Base-by-base conservation (phyloP, 352 stramenopile genomes). In the Elongisporangium prolatum region DNA sequence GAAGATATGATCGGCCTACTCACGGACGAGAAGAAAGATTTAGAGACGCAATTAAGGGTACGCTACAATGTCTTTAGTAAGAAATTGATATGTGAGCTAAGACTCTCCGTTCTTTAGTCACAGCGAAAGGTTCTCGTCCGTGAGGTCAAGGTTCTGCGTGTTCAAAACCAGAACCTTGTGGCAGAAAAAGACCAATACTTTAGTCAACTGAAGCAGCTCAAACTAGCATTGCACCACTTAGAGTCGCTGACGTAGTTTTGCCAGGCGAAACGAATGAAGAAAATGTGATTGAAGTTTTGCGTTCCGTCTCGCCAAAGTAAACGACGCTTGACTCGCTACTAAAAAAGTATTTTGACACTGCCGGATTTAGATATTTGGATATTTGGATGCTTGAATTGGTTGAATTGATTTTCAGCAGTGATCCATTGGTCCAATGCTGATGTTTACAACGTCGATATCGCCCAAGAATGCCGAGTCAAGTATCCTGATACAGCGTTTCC, bases 71-170 rank as follows among this genome's bases (percentile, higher is more conserved):
- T 4, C 24, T 56, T 55, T 37, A 48, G 16, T 56, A 24, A 61
- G 21, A 16, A 8, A 40, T 34, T 21, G 18, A 48, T 58, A n/a
- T 7, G 17, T 54, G 11, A 14, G 48, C 17, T 54, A 11, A 24
- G 50, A 11, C 8, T 67, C 34, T 21, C 53, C 1, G 18, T 49
- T 48, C 1, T 17, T 8, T 60, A 86, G 62, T 78, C 80, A 0
- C 84, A 94, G 52, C 79, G 83, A 49, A 94, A 94, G 40, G 77
- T 94, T 22, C 69, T 94, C 0, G 84, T 94, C 24, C 77, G 81
- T 8, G 84, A 94, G 65, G 82, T 94, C 0, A 91, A 91, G 59
- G 75, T 69, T 7, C 68, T 94, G 10, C 82, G 84, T 2, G 61
- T 61, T 6, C 80, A 92, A 51, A 92, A 88, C 61, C 64, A 87